A percentile compares a stretch with the other conserved stretches of the same genome.
These are phyloP conservation scores for Tylopilus vinaceipallidus DNA, from an alignment of 768 basidiomycete genomes.

Conservation along the genomic window DNA sequence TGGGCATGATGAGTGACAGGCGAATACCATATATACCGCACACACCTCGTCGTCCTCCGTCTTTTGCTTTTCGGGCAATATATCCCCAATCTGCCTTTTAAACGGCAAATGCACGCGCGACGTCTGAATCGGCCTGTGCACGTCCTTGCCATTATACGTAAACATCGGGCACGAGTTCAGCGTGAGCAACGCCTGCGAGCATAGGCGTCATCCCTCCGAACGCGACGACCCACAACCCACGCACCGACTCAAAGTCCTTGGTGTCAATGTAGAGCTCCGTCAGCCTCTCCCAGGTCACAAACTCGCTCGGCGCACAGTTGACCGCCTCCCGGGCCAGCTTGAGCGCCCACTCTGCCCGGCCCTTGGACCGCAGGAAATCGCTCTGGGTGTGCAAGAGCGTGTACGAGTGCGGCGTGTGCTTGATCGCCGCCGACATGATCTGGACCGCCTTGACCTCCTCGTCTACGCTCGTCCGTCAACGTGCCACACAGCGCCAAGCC, in stretches of 20 bases:
- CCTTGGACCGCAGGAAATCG: slow-evolving; percentile 88
- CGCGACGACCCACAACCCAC: not conserved
- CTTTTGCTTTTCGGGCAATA: slow-evolving; percentile 80
- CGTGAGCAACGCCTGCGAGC: slow-evolving; percentile 69
- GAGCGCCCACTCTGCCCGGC: slow-evolving; percentile 83
- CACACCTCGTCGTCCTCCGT: slow-evolving; percentile 82
- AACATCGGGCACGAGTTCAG: slow-evolving; percentile 99
- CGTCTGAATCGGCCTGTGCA: slow-evolving; percentile 81
- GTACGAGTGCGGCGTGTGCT: slow-evolving; percentile 87
- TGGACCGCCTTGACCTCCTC: slow-evolving; percentile 98
- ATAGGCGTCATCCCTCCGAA: not conserved
- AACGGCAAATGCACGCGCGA: slow-evolving; percentile 83
- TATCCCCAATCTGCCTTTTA: slow-evolving; percentile 82
- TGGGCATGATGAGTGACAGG: slow-evolving; percentile 24
- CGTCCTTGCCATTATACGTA: slow-evolving; percentile 95
- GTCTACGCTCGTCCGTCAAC: slow-evolving; percentile 46
- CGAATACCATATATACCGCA: too few relatives aligned
- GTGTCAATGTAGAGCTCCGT: slow-evolving; percentile 93
- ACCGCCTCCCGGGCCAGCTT: slow-evolving; percentile 93
- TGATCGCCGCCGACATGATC: slow-evolving; percentile 83
- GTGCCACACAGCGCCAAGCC: not conserved
- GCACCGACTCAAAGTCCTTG: slow-evolving; percentile 74
- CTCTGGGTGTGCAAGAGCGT: slow-evolving; percentile 93
- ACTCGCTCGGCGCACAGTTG: slow-evolving; percentile 97
- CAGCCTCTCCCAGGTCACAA: slow-evolving; percentile 98